Percentiles rank a stretch among this genome's conserved stretches.
These are phyloP conservation scores for Penicillium rolfsii DNA, from an alignment of 2,329 filamentous ascomycete species.

Conservation along the genomic window DNA sequence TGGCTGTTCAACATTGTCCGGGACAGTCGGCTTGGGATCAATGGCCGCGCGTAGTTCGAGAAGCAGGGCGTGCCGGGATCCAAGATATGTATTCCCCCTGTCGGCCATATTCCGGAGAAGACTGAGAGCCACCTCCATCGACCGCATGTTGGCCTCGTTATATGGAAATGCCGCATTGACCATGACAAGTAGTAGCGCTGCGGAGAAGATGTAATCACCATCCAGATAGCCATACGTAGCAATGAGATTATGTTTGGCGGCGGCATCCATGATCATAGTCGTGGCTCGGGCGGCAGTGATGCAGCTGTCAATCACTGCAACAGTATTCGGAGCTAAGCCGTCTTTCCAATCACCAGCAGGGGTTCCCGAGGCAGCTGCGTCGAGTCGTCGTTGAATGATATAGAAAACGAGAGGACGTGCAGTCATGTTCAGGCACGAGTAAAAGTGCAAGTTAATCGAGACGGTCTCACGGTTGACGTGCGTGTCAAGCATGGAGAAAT, in stretches of 20 bases:
- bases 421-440: slow-evolving; percentile 63
- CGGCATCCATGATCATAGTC: slow-evolving; percentile 54
- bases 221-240: slow-evolving; percentile 63
- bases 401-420: slow-evolving; percentile 58
- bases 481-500: slow-evolving; percentile 49
- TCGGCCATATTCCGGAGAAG: slow-evolving; percentile 57
- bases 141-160: slow-evolving; percentile 45
- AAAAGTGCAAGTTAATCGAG: slow-evolving; percentile 59
- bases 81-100: slow-evolving; percentile 57
- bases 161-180: slow-evolving; percentile 58
- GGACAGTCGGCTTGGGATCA: slow-evolving; percentile 22
- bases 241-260: slow-evolving; percentile 53
- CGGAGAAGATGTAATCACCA: slow-evolving; percentile 59
- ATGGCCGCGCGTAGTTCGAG: slow-evolving; percentile 41
- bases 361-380: slow-evolving; percentile 37
- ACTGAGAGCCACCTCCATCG: slow-evolving; percentile 53
- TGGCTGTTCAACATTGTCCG: slow-evolving; percentile 4
- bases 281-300: slow-evolving; percentile 56
- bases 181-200: slow-evolving; percentile 59
- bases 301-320: slow-evolving; percentile 58
- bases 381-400: slow-evolving; percentile 55
- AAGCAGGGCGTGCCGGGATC: slow-evolving; percentile 44
- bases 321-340: slow-evolving; percentile 54
- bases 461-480: slow-evolving; percentile 55
- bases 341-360: slow-evolving; percentile 51